Percentiles rank a stretch among this genome's conserved stretches.
phyloP scores from a whole-genome alignment of 148 eudicot genomes.

The Camellia japonica region DNA sequence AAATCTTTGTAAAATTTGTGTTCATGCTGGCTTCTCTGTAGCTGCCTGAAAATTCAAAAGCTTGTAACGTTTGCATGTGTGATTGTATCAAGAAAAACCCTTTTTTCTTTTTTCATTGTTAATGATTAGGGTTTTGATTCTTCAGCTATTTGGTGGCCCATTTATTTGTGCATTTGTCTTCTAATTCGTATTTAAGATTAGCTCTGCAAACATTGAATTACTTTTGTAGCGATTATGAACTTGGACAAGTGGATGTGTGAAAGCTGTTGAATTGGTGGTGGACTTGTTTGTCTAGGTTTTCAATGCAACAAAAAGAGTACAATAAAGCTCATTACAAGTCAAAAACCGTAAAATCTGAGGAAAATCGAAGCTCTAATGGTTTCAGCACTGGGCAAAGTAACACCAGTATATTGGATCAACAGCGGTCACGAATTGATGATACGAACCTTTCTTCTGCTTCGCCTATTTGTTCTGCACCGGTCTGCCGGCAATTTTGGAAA shows the following conservation, averaged over 20 bases:
- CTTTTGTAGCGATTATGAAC: conserved; percentile 24
- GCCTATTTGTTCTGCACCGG: conserved; percentile 66
- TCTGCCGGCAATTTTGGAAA: conserved; percentile 96
- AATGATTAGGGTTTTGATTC: background rate
- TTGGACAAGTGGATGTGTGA: conserved; percentile 31
- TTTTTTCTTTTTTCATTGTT: background rate
- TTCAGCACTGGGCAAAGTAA: conserved; percentile 36
- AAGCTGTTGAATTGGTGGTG: conserved; percentile 44
- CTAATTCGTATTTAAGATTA: conserved; percentile 4
- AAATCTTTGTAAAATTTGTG: too few relatives aligned
- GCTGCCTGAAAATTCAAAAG: background rate
- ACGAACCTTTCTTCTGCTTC: conserved; percentile 47
- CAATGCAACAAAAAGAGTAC: conserved; percentile 25
- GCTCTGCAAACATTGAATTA: conserved; percentile 17
- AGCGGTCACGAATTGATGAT: conserved; percentile 41
- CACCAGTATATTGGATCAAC: conserved; percentile 39
- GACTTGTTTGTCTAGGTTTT: conserved; percentile 20
- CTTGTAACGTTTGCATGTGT: background rate
- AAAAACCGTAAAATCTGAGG: conserved; percentile 27
- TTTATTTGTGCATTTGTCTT: background rate
- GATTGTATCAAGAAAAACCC: background rate
- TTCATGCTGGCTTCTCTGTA: too few relatives aligned
- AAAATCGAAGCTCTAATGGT: conserved; percentile 31
- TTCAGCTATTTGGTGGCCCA: background rate
- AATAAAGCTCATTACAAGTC: conserved; percentile 21